These are phyloP conservation scores for Gnomoniopsis smithogilvyi DNA, from an alignment of 2,329 filamentous ascomycete genomes.

Conservation along the genomic window DNA sequence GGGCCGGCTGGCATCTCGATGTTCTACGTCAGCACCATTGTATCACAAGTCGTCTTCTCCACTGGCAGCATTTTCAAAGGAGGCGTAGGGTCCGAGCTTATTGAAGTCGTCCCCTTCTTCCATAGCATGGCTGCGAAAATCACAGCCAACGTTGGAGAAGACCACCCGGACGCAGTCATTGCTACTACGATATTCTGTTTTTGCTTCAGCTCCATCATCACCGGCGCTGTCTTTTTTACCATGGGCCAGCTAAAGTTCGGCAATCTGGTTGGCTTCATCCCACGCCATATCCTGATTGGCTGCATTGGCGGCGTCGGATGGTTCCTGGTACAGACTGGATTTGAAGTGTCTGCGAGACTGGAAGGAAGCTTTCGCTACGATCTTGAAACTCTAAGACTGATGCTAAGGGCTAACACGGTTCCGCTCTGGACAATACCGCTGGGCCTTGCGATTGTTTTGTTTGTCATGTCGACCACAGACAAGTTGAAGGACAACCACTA, in stretches of 20 bases:
- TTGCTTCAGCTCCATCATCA: conserved; percentile 84
- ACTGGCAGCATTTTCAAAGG: conserved; percentile 84
- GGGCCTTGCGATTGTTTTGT: conserved; percentile 69
- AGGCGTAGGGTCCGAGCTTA: conserved; percentile 93
- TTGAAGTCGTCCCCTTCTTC: conserved; percentile 97
- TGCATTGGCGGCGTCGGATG: conserved; percentile 97
- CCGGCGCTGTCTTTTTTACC: conserved; percentile 84
- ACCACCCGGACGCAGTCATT: conserved; percentile 80
- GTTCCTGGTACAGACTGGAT: conserved; percentile 86
- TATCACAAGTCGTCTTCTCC: conserved; percentile 89
- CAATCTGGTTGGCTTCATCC: conserved; percentile 94
- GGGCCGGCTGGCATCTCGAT: conserved; percentile 96
- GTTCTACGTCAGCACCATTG: conserved; percentile 96
- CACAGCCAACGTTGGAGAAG: conserved; percentile 70
- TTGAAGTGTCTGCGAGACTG: conserved; percentile 88
- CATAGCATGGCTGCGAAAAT: conserved; percentile 97
- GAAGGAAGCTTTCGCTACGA: conserved; percentile 84
- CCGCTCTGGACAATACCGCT: conserved; percentile 82
- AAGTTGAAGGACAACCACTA: conserved; percentile 77
- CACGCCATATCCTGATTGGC: conserved; percentile 90
- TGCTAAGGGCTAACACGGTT: conserved; percentile 71
- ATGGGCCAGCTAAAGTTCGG: conserved; percentile 87
- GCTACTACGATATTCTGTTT: conserved; percentile 94
- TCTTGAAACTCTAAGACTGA: conserved; percentile 68
- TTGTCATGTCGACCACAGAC: conserved; percentile 40